A percentile compares a stretch with the other conserved stretches of the same genome.
These are phyloP conservation scores for Schizophyllum amplum DNA, from an alignment of 1,284 basidiomycete genomes.

Conservation along the genomic window DNA sequence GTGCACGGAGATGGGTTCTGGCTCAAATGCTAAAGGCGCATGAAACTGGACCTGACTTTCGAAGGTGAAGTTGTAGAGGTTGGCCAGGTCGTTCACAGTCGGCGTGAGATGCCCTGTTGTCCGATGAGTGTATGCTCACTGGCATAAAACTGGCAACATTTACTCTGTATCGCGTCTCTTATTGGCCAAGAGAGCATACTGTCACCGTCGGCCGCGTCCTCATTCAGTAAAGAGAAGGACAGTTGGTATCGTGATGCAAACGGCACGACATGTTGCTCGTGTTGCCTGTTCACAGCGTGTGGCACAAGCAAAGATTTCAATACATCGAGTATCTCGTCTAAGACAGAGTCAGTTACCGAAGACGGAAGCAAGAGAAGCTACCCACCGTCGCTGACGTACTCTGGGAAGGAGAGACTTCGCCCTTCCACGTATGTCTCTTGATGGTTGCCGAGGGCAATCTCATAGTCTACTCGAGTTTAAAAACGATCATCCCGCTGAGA, in stretches of 20 bases:
- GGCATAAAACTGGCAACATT: slow-evolving; percentile 21
- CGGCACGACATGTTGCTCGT: slow-evolving; percentile 54
- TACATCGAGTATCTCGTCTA: slow-evolving; percentile 16
- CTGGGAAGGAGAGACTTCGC: slow-evolving; percentile 11
- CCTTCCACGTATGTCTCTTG: slow-evolving; percentile 14
- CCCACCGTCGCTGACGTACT: slow-evolving; percentile 1
- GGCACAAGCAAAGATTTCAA: slow-evolving; percentile 44
- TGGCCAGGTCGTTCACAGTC: slow-evolving; percentile 48
- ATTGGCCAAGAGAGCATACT: slow-evolving; percentile 70
- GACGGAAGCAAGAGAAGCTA: too few species aligned
- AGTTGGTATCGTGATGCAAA: slow-evolving; percentile 77
- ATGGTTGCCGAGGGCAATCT: neutral
- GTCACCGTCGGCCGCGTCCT: slow-evolving; percentile 68
- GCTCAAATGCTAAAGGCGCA: slow-evolving; percentile 81
- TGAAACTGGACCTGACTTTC: slow-evolving; percentile 94
- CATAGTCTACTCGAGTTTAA: neutral
- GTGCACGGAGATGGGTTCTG: slow-evolving; percentile 38
- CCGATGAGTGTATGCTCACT: slow-evolving; percentile 11
- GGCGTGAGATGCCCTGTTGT: slow-evolving; percentile 64
- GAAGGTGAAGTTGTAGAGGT: slow-evolving; percentile 84
- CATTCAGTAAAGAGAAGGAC: slow-evolving; percentile 80
- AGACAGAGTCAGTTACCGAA: too few species aligned
- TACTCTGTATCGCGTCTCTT: slow-evolving; percentile 53
- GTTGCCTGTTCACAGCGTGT: slow-evolving; percentile 19
- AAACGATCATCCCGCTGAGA: too few species aligned